A percentile compares a stretch with the other conserved stretches of the same genome.
Evolutionary conservation across 2,329 filamentous ascomycete species (phyloP).

Genomic region (Tolypocladium amazonense): DNA sequence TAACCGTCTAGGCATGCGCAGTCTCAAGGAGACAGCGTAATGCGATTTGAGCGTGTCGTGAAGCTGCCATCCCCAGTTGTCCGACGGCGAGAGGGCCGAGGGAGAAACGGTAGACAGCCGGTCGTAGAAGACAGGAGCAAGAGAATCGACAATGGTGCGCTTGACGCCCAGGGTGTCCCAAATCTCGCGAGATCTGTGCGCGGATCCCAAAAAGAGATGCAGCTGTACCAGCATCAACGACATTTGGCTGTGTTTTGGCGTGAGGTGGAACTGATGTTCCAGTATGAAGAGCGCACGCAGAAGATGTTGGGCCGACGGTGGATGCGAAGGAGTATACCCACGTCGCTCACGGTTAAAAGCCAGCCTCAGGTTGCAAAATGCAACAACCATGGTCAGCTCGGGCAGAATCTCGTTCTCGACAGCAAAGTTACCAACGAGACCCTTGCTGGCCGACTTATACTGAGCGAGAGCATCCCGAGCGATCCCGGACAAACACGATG

Average conservation of each 20-base stretch:
- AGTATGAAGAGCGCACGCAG: slow-evolving; percentile 39
- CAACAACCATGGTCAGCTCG: slow-evolving; percentile 23
- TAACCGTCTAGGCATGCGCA: slow-evolving; percentile 30
- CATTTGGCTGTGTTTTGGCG: slow-evolving; percentile 34
- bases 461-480: slow-evolving; percentile 10
- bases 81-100: slow-evolving; percentile 19
- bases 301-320: slow-evolving; percentile 19
- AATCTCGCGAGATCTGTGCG: slow-evolving; percentile 31
- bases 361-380: slow-evolving; percentile 21
- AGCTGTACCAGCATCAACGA: slow-evolving; percentile 40
- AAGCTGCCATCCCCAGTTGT: slow-evolving; percentile 22
- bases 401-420: slow-evolving; percentile 12
- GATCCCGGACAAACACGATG: slow-evolving; percentile 13
- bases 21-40: slow-evolving; percentile 33
- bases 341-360: slow-evolving; percentile 10
- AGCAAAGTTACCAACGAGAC: neutral
- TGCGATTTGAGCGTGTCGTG: slow-evolving; percentile 33
- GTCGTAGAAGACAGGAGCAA: slow-evolving; percentile 45
- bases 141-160: slow-evolving; percentile 45
- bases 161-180: slow-evolving; percentile 45
- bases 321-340: slow-evolving; percentile 2
- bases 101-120: slow-evolving; percentile 42
- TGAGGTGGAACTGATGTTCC: slow-evolving; percentile 34
- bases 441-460: slow-evolving; percentile 4
- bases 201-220: slow-evolving; percentile 39